Conservation (phyloP, 2,329 filamentous ascomycete genomes). For the Arthroderma uncinatum region DNA sequence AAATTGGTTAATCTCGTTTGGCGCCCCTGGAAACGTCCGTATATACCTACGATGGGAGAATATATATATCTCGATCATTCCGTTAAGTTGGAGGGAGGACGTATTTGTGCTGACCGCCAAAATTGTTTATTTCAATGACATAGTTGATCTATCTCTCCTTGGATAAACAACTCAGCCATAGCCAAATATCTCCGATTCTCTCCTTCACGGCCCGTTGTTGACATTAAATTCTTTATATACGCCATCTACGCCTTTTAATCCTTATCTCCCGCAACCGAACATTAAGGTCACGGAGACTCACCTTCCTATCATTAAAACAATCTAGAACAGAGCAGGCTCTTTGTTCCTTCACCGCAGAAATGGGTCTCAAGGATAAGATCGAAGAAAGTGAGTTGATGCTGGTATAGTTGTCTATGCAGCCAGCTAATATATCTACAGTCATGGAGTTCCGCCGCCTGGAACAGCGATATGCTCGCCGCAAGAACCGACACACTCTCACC, state of each 20-base stretch:
- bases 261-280: neutral
- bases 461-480: constrained; percentile 84
- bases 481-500: constrained; percentile 79
- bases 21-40: neutral
- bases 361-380: constrained; percentile 42
- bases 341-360: constrained; percentile 16
- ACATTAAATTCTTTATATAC: neutral
- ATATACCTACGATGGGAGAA: neutral
- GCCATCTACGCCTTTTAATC: neutral
- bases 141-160: constrained; percentile 4
- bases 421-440: constrained; percentile 33
- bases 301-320: neutral
- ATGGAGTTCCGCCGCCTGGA: constrained; percentile 90
- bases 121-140: neutral
- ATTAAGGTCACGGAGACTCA: neutral
- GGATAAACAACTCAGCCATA: neutral
- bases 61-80: neutral
- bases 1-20: neutral
- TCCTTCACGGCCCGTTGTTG: constrained; percentile 3
- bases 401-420: constrained; percentile 24
- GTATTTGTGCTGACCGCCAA: neutral
- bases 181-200: constrained; percentile 1
- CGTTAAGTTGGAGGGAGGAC: neutral
- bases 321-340: neutral
- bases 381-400: constrained; percentile 36